A percentile compares a stretch with the other conserved stretches of the same genome.
Evolutionary conservation across 352 stramenopile species (phyloP).

Genomic region (Elongisporangium undulatum): DNA sequence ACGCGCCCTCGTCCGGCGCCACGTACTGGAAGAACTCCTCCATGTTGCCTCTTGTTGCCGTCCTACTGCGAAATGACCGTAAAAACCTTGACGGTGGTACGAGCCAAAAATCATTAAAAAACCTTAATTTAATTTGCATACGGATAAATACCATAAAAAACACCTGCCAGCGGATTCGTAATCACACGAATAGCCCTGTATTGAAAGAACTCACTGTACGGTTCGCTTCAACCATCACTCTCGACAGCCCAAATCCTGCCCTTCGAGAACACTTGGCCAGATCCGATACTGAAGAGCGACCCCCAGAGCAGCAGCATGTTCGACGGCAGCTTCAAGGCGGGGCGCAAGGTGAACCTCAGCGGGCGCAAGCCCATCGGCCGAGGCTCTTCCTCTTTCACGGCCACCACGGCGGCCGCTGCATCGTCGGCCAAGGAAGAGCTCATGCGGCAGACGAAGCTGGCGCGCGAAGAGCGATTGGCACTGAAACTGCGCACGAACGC

Average conservation of each 20-base stretch:
- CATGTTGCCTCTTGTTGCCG: constrained; percentile 19
- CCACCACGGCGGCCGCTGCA: background rate
- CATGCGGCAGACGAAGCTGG: constrained; percentile 45
- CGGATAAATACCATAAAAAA: background rate
- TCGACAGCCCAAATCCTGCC: background rate
- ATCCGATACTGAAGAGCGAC: background rate
- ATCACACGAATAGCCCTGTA: background rate
- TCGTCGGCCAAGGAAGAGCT: constrained; percentile 48
- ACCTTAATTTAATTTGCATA: background rate
- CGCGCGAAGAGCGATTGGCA: constrained; percentile 46
- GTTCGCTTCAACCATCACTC: background rate
- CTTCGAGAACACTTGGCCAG: background rate
- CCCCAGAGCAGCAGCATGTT: constrained; percentile 34
- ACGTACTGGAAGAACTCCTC: constrained; percentile 78
- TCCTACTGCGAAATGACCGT: background rate
- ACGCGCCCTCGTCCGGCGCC: constrained; percentile 19
- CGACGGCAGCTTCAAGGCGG: constrained; percentile 65
- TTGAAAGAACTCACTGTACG: background rate
- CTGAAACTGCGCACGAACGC: constrained; percentile 34
- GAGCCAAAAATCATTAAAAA: no score
- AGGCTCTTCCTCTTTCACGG: background rate
- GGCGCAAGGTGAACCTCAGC: constrained; percentile 67
- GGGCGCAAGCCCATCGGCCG: constrained; percentile 36
- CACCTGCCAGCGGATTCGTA: background rate
- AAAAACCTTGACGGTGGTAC: background rate